Conservation (phyloP, 768 basidiomycete species). For the Multifurca ochricompacta region DNA sequence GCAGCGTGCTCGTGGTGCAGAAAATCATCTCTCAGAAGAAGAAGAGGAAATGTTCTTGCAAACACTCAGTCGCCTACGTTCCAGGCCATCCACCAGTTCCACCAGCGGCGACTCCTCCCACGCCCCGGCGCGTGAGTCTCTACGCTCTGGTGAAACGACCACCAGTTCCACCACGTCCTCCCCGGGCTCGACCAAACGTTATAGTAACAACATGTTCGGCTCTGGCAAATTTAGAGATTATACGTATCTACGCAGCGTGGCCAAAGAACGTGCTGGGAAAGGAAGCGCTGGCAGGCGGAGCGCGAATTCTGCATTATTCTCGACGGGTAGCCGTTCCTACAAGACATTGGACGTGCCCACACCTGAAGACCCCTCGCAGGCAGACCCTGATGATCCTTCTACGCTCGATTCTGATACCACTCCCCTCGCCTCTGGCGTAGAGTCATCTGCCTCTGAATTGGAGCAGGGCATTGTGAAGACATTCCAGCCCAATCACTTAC, state of each 20-base stretch:
- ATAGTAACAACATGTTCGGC: conserved; percentile 82
- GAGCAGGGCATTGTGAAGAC: conserved; percentile 39
- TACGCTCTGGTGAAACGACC: conserved; percentile 29
- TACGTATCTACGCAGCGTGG: conserved; percentile 52
- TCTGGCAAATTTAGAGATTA: conserved; percentile 76
- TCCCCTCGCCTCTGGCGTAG: conserved; percentile 21
- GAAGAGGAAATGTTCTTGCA: conserved; percentile 82
- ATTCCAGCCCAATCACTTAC: conserved; percentile 44
- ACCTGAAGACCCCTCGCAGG: conserved; percentile 11
- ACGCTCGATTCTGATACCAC: conserved; percentile 11
- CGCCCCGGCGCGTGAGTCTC: conserved; percentile 12
- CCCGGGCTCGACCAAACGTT: conserved; percentile 49
- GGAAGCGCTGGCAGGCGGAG: conserved; percentile 35
- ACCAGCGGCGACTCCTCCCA: conserved; percentile 21
- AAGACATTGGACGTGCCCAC: conserved; percentile 11
- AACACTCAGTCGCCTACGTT: conserved; percentile 50
- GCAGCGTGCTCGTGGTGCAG: conserved; percentile 62
- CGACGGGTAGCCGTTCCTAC: conserved; percentile 3
- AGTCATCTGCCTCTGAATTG: conserved; percentile 29
- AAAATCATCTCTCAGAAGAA: conserved; percentile 66
- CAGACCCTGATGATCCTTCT: conserved; percentile 10
- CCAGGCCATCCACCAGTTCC: conserved; percentile 26
- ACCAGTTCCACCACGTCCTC: conserved; percentile 32
- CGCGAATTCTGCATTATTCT: conserved; percentile 14
- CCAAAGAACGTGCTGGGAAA: conserved; percentile 29